Evolutionary conservation across 176 grass and related monocot genomes (phyloP).

Genomic region (Hordeum marinum): DNA sequence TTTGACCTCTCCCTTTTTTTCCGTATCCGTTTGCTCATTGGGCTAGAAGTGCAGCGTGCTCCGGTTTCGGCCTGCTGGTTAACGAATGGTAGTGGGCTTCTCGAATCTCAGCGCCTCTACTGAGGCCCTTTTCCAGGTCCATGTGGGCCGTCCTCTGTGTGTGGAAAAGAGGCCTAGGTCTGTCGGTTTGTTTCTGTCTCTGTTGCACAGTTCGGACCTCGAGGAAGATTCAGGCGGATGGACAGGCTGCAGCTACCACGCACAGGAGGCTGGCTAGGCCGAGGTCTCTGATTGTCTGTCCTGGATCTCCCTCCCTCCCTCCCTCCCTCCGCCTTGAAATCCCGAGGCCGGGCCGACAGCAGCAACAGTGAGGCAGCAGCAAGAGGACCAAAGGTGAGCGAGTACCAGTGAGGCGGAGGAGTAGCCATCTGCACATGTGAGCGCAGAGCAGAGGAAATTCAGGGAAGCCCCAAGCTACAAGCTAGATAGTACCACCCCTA

Average conservation of each 20-base stretch:
- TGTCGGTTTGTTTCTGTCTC: not conserved
- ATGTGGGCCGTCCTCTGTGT: no score
- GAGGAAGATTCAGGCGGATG: not conserved
- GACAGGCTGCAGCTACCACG: not conserved
- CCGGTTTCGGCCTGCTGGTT: not conserved
- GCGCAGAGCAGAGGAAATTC: not conserved
- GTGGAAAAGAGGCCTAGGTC: not conserved
- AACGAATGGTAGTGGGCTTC: not conserved
- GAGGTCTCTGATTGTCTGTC: not conserved
- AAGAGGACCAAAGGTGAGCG: not conserved
- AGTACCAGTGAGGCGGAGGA: not conserved
- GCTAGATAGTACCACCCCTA: not conserved
- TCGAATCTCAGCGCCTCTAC: not conserved
- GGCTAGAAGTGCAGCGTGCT: not conserved
- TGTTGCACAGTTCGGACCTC: not conserved
- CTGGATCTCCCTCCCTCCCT: not conserved
- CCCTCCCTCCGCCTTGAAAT: not conserved
- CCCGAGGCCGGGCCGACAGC: slow-evolving; percentile 7
- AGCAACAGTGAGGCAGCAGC: not conserved
- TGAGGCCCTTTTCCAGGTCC: not conserved
- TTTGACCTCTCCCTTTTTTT: not conserved
- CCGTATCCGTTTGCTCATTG: not conserved
- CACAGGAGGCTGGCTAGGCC: not conserved
- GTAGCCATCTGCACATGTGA: not conserved
- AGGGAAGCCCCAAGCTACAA: not conserved